Evolutionary conservation across 2,329 filamentous ascomycete species (phyloP), one percentile per base, ranked within the genome.

Genomic region (Aspergillus chevalieri): DNA sequence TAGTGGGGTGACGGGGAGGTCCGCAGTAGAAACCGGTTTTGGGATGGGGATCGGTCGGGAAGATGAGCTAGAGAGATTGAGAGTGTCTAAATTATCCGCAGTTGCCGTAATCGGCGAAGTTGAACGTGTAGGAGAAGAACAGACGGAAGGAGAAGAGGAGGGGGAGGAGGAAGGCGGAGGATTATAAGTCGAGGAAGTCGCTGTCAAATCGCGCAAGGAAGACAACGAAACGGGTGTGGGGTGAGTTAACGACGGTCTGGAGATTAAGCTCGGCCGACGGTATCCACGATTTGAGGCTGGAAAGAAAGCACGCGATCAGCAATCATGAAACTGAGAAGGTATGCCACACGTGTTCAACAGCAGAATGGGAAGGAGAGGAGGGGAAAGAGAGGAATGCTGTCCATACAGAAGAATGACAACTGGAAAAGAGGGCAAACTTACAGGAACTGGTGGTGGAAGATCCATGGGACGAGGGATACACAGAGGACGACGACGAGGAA

Each of bases 231-330:
- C 63, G 36, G 65, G 65, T 48, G 66, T 67, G 58, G 67, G 66
- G 60, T 65, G 64, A 45, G 65, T 66, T 65, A 68, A 65, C 55
- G 65, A 65, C 65, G 68, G 66, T 55, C 63, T 67, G 51, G 60
- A 58, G 54, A 70, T 66, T 53, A 70, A 51, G 56, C 56, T 65
- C 51, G 68, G 66, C n/a, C 67, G 56, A 53, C 68, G 65, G 52
- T 67, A 62, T 51, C 61, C 61, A 52, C 24, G 60, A 53, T 24
- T 51, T 55, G 47, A 59, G 48, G 51, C 57, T 60, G 52, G 58
- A 56, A 36, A 50, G 17, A 41, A 41, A 56, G 52, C 51, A 62
- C 48, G 52, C 47, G 55, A 60, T 65, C 55, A 66, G 63, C 54
- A 50, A 22, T 14, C 19, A 43, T 24, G 41, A 56, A n/a, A 30